Percentiles rank a stretch among this genome's conserved stretches.
Evolutionary conservation across 139 green algal species (phyloP).

Genomic region (Chlorella sp.): DNA sequence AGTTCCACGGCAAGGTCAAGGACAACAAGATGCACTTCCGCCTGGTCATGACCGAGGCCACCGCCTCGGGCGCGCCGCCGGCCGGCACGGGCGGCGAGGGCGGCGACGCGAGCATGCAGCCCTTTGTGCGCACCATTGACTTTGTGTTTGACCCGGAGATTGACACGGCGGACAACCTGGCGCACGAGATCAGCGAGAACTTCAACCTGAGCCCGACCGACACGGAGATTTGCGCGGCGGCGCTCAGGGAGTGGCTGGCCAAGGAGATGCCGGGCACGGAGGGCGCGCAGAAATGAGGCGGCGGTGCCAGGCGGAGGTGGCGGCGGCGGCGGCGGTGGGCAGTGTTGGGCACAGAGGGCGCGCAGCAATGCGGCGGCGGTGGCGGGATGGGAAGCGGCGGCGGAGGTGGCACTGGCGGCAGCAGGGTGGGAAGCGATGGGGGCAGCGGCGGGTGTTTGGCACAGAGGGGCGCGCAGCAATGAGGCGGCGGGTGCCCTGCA

Average conservation of each 20-base stretch:
- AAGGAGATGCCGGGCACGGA: conserved; percentile 41
- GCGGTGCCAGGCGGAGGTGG: too few species aligned
- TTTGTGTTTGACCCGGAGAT: conserved; percentile 90
- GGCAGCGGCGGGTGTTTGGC: too few species aligned
- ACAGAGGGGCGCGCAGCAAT: too few species aligned
- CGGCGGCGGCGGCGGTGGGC: too few species aligned
- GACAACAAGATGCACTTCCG: conserved; percentile 84
- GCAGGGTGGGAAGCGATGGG: too few species aligned
- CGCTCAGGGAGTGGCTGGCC: conserved; percentile 85
- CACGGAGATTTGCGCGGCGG: conserved; percentile 83
- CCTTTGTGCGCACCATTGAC: conserved; percentile 77
- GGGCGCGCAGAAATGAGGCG: conserved; percentile 10
- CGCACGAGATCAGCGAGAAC: conserved; percentile 86
- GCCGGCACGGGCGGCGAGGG: too few species aligned
- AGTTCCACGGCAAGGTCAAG: conserved; percentile 68
- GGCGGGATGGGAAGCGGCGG: too few species aligned
- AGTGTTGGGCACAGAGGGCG: too few species aligned
- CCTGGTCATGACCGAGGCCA: conserved; percentile 66
- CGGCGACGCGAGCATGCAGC: conserved; percentile 1
- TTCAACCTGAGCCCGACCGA: conserved; percentile 84
- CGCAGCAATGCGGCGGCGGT: too few species aligned
- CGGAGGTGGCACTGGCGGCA: too few species aligned
- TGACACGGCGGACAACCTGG: conserved; percentile 88
- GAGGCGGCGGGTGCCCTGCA: too few species aligned
- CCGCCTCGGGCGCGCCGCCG: conserved; percentile 7